Conservation (phyloP, 331 rosid genomes). For the Acacia pycnantha region DNA sequence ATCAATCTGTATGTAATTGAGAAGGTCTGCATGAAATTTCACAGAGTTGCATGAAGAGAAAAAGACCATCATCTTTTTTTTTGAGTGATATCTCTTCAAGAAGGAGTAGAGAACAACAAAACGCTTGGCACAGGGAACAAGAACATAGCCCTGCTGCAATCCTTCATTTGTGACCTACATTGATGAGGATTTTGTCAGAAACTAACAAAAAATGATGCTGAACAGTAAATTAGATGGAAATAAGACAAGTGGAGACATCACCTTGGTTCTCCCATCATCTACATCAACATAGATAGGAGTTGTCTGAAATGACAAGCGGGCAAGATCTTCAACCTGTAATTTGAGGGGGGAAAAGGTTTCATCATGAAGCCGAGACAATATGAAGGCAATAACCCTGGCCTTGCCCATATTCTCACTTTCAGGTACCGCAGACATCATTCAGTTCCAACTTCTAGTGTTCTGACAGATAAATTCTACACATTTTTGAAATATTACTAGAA, state of each 20-base stretch:
- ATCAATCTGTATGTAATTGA: conserved; percentile 63
- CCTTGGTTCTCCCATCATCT: conserved; percentile 89
- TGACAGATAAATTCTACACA: not conserved
- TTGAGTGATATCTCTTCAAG: conserved; percentile 67
- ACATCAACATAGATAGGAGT: conserved; percentile 75
- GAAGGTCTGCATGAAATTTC: conserved; percentile 83
- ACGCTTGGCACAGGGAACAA: conserved; percentile 85
- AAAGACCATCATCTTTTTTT: conserved; percentile 98
- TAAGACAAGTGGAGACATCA: conserved; percentile 29
- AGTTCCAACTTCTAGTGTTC: not conserved
- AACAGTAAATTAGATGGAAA: conserved; percentile 3
- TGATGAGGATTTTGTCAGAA: conserved; percentile 18
- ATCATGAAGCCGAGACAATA: conserved; percentile 18
- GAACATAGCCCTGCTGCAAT: conserved; percentile 90
- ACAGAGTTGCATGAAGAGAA: conserved; percentile 97
- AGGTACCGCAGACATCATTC: not conserved
- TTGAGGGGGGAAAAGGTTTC: not conserved
- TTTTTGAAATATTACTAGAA: not conserved
- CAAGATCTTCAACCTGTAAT: conserved; percentile 90
- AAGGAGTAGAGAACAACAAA: conserved; percentile 85
- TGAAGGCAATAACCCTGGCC: conserved; percentile 16
- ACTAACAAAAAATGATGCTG: not conserved
- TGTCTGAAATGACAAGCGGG: conserved; percentile 76
- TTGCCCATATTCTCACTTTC: conserved; percentile 9
- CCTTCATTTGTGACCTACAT: conserved; percentile 96